phyloP scores from a whole-genome alignment of 2,329 filamentous ascomycete genomes.

The Dactylellina drechsleri region DNA sequence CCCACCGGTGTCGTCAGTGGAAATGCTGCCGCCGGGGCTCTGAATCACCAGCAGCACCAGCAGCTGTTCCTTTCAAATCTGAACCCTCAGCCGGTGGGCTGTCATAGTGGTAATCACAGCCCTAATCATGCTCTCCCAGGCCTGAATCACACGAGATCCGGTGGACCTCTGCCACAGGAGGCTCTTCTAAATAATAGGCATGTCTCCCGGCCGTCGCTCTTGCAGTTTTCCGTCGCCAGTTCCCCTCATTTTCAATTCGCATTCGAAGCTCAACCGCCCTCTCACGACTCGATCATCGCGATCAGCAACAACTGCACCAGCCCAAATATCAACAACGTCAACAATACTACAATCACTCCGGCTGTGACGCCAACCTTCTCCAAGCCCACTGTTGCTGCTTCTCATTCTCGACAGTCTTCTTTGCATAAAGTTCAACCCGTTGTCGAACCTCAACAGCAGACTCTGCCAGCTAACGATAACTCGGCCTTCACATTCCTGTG shows the following conservation, averaged over 20 bases:
- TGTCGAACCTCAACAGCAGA: slow-evolving; percentile 12
- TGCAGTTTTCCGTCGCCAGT: slow-evolving; percentile 44
- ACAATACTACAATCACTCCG: slow-evolving; percentile 10
- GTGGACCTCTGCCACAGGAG: slow-evolving; percentile 28
- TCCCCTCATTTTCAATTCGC: slow-evolving; percentile 51
- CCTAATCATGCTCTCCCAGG: slow-evolving; percentile 29
- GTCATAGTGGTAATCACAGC: slow-evolving; percentile 39
- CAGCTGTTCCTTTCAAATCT: slow-evolving; percentile 23
- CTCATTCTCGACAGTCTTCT: slow-evolving; percentile 47
- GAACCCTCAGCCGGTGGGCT: slow-evolving; percentile 18
- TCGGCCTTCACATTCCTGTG: slow-evolving; percentile 42
- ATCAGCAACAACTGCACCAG: slow-evolving; percentile 11
- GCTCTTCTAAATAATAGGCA: slow-evolving; percentile 43
- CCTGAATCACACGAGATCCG: slow-evolving; percentile 47
- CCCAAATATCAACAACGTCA: slow-evolving; percentile 4
- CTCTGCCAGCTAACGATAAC: slow-evolving; percentile 20
- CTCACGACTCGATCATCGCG: slow-evolving; percentile 29
- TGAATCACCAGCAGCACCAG: slow-evolving; percentile 31
- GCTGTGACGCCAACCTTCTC: slow-evolving; percentile 19
- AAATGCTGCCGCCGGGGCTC: background rate
- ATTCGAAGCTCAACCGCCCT: slow-evolving; percentile 49
- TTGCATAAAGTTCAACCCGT: slow-evolving; percentile 16
- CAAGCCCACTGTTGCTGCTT: slow-evolving; percentile 19
- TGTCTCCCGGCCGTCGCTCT: slow-evolving; percentile 34
- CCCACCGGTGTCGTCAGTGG: background rate